Evolutionary conservation across 306 rosid genomes (phyloP).

Genomic region (Trichosanthes cucumerina): DNA sequence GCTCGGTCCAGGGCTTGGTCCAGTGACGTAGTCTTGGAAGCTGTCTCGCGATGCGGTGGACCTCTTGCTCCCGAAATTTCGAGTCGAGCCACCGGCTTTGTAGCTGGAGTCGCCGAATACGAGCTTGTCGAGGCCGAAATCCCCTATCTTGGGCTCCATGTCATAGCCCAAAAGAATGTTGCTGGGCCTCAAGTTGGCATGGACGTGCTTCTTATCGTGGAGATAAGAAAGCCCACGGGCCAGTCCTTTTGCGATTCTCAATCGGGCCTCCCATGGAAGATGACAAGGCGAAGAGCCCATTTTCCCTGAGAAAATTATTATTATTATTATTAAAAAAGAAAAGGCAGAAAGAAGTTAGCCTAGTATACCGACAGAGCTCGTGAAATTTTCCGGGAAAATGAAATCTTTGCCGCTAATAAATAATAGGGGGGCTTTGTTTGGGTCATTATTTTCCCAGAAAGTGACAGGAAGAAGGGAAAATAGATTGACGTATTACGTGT

Average conservation of each 20-base stretch:
- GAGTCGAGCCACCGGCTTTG: conserved; percentile 9
- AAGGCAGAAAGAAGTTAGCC: background rate
- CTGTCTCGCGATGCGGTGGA: conserved; percentile 64
- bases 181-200: conserved; percentile 80
- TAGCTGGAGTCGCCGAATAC: conserved; percentile 2
- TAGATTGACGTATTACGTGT: background rate
- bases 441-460: background rate
- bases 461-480: background rate
- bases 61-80: conserved; percentile 89
- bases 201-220: conserved; percentile 97
- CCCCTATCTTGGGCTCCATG: conserved; percentile 85
- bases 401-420: background rate
- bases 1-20: conserved; percentile 90
- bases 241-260: conserved; percentile 78
- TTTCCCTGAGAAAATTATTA: conserved; percentile 42
- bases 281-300: conserved; percentile 94
- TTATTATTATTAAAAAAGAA: too few species aligned
- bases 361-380: background rate
- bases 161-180: conserved; percentile 60
- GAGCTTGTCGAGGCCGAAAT: conserved; percentile 69
- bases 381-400: background rate
- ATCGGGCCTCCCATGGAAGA: conserved; percentile 83
- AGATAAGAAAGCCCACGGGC: conserved; percentile 88
- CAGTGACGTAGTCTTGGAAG: conserved; percentile 41
- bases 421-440: background rate